phyloP scores from a whole-genome alignment of 805 yeast genomes.

The Lipomyces orientalis region DNA sequence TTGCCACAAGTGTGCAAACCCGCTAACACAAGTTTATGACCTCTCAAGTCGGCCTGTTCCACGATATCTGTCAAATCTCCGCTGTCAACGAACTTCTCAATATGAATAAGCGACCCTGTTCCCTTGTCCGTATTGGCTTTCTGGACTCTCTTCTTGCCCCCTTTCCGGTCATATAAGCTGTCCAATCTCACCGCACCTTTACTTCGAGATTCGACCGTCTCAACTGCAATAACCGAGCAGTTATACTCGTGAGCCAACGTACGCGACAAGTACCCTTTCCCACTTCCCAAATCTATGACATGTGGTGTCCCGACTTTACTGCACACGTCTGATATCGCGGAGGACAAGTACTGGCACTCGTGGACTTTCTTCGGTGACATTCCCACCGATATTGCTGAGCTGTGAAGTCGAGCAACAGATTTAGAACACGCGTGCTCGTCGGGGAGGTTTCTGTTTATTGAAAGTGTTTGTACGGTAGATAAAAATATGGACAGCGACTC shows the following conservation, averaged over 20 bases:
- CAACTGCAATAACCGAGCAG: constrained; percentile 36
- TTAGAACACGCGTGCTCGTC: background rate
- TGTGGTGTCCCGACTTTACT: constrained; percentile 14
- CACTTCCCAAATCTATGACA: constrained; percentile 41
- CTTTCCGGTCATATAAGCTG: constrained; percentile 19
- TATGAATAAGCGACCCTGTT: constrained; percentile 27
- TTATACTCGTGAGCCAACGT: constrained; percentile 33
- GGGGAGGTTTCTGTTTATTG: constrained; percentile 23
- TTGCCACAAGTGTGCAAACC: constrained; percentile 41
- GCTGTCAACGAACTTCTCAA: constrained; percentile 25
- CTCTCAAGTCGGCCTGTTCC: constrained; percentile 13
- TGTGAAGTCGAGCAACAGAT: constrained; percentile 9
- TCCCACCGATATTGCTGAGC: constrained; percentile 32
- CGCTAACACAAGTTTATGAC: constrained; percentile 23
- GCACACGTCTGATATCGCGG: constrained; percentile 25
- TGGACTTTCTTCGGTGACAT: constrained; percentile 39
- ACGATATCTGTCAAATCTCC: constrained; percentile 27
- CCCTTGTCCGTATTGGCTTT: background rate
- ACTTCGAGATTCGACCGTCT: constrained; percentile 28
- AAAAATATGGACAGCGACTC: constrained; percentile 24
- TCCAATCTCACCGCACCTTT: constrained; percentile 36
- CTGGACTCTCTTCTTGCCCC: constrained; percentile 20
- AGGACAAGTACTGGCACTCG: constrained; percentile 36
- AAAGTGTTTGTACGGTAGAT: constrained; percentile 12
- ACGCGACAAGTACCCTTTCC: constrained; percentile 40